These are phyloP conservation scores for Clathrus columnatus DNA, from an alignment of 768 basidiomycete genomes.

Conservation along the genomic window DNA sequence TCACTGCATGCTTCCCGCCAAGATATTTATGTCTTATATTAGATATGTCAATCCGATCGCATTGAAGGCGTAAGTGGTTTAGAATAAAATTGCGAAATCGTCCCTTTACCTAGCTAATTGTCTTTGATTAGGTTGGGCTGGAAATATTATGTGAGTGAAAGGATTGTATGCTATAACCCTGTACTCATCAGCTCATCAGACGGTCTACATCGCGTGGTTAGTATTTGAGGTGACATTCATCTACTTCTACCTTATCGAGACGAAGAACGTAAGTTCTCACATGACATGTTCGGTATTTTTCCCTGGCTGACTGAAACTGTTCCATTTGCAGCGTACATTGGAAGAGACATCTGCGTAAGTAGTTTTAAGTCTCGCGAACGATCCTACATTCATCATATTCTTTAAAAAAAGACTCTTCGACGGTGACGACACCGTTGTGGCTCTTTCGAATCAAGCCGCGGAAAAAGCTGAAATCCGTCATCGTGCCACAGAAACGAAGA, in stretches of 20 bases:
- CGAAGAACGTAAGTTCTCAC: conserved; percentile 1
- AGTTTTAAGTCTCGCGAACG: not conserved
- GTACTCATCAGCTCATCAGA: conserved; percentile 1
- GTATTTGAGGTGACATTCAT: conserved; percentile 52
- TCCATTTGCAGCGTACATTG: conserved; percentile 33
- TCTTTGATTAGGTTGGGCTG: conserved; percentile 22
- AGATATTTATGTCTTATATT: not conserved
- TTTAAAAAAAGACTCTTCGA: conserved; percentile 19
- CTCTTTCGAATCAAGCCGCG: conserved; percentile 17
- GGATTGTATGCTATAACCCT: not conserved
- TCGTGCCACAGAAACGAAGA: not conserved
- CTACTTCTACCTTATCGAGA: not conserved
- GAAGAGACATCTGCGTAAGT: conserved; percentile 26
- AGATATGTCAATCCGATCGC: conserved; percentile 55
- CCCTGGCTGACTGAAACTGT: conserved; percentile 19
- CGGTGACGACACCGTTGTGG: conserved; percentile 21
- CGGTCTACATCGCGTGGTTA: conserved; percentile 7
- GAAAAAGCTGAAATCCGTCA: not conserved
- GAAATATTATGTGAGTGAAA: conserved; percentile 60
- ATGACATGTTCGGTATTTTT: not conserved
- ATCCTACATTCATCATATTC: not conserved
- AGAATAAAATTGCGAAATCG: too few relatives aligned
- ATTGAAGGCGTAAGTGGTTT: conserved; percentile 11
- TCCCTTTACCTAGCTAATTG: not conserved
- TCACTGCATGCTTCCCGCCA: conserved; percentile 10